These are phyloP conservation scores for Lachancea mirantina DNA, from an alignment of 805 yeast species.

Conservation along the genomic window DNA sequence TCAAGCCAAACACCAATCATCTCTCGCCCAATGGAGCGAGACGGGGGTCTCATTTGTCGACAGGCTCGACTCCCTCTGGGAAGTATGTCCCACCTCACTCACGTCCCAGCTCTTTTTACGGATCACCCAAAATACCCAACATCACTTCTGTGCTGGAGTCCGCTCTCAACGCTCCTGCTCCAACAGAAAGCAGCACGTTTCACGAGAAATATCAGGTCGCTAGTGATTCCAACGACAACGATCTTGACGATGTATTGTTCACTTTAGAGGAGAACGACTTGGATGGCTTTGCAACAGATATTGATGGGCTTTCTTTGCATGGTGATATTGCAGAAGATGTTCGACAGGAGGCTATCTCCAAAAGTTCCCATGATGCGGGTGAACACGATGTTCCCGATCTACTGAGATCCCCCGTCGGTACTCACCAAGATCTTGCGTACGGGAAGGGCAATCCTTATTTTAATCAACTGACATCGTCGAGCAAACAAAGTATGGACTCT, in stretches of 20 bases:
- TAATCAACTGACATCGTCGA: constrained; percentile 1
- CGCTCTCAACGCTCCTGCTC: constrained; percentile 14
- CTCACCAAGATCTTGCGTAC: constrained; percentile 1
- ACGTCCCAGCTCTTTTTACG: constrained; percentile 29
- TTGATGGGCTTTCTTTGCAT: constrained; percentile 19
- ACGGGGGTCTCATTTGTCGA: constrained; percentile 14
- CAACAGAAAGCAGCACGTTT: constrained; percentile 30
- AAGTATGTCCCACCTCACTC: constrained; percentile 70
- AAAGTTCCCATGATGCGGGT: constrained; percentile 3
- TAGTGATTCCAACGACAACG: constrained; percentile 16
- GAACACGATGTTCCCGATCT: constrained; percentile 24
- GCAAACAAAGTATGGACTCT: constrained; percentile 6
- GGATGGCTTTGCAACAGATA: constrained; percentile 22
- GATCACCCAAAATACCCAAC: constrained; percentile 18
- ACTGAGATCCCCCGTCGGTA: constrained; percentile 23
- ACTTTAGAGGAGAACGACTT: constrained; percentile 30
- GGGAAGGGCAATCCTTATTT: constrained; percentile 3
- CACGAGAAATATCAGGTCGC: constrained; percentile 18
- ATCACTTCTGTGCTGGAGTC: constrained; percentile 19
- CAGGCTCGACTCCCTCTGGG: constrained; percentile 35
- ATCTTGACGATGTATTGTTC: constrained; percentile 29
- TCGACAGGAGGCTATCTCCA: constrained; percentile 6
- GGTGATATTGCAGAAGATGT: constrained; percentile 13
- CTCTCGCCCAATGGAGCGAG: constrained; percentile 5
- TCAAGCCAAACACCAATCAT: constrained; percentile 5